Conservation (phyloP, 352 stramenopile species). For the Chrysophaeum taylorii region DNA sequence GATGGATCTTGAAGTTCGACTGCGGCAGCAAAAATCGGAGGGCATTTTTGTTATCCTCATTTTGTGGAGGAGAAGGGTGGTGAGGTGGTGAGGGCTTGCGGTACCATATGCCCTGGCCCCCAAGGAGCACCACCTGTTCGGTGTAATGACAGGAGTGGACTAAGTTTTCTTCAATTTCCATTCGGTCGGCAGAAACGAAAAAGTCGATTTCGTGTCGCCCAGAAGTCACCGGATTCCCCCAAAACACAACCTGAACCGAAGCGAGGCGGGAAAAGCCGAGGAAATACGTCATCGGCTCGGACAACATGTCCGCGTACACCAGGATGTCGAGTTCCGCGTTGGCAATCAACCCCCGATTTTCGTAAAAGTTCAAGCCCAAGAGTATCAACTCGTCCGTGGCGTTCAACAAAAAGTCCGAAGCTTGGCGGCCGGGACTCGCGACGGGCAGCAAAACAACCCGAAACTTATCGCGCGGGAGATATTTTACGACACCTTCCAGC, state of each 20-base stretch:
- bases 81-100: neutral
- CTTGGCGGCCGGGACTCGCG: conserved; percentile 11
- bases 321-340: conserved; percentile 38
- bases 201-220: conserved; percentile 48
- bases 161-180: conserved; percentile 30
- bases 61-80: neutral
- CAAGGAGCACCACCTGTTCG: conserved; percentile 50
- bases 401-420: conserved; percentile 19
- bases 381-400: conserved; percentile 31
- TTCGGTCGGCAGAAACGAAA: conserved; percentile 50
- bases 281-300: conserved; percentile 43
- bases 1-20: conserved; percentile 52
- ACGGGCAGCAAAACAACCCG: conserved; percentile 29
- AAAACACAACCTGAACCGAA: conserved; percentile 48
- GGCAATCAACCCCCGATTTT: conserved; percentile 17
- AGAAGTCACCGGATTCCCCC: conserved; percentile 54
- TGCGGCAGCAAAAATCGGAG: conserved; percentile 38
- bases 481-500: conserved; percentile 39
- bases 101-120: conserved; percentile 51
- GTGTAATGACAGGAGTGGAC: no score
- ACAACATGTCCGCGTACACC: conserved; percentile 47
- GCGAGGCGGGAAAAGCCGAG: conserved; percentile 39
- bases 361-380: conserved; percentile 23
- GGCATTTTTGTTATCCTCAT: neutral
- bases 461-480: conserved; percentile 34